A percentile compares a stretch with the other conserved stretches of the same genome.
phyloP scores from a whole-genome alignment of 805 yeast genomes.

The Brettanomyces naardenensis region DNA sequence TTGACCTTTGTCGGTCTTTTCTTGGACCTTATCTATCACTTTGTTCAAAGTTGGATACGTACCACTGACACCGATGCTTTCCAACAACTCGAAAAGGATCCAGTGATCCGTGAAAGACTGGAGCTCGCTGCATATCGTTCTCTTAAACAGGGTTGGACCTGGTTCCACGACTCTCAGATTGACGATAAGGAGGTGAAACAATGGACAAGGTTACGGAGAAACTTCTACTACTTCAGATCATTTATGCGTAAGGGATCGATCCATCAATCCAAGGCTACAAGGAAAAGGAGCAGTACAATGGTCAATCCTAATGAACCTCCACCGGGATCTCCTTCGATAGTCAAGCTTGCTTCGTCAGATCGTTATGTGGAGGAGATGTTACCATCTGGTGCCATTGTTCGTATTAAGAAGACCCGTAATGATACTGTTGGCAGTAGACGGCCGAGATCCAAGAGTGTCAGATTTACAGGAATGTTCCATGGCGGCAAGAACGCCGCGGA shows the following conservation, averaged over 20 bases:
- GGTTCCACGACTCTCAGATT: conserved; percentile 32
- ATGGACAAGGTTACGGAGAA: conserved; percentile 11
- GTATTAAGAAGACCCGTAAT: conserved; percentile 24
- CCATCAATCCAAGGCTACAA: conserved; percentile 25
- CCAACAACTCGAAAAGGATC: conserved; percentile 66
- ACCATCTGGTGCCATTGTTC: conserved; percentile 67
- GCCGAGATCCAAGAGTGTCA: conserved; percentile 10
- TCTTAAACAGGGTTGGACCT: conserved; percentile 72
- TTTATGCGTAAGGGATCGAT: conserved; percentile 28
- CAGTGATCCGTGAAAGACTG: conserved; percentile 54
- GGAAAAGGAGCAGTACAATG: conserved; percentile 37
- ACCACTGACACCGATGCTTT: conserved; percentile 78
- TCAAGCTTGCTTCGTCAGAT: conserved; percentile 25
- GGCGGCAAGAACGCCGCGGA: conserved; percentile 13
- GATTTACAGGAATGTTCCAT: conserved; percentile 29
- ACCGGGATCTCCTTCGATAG: conserved; percentile 36
- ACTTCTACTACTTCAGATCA: conserved; percentile 20
- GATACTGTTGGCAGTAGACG: conserved; percentile 13
- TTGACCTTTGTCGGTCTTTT: conserved; percentile 50
- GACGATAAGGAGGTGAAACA: conserved; percentile 18
- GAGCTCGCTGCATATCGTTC: conserved; percentile 70
- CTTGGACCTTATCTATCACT: conserved; percentile 58
- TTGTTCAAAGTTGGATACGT: conserved; percentile 43
- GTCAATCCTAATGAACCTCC: conserved; percentile 41
- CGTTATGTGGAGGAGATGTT: conserved; percentile 47